These are phyloP conservation scores for Colletotrichum sp. DNA, from an alignment of 2,329 filamentous ascomycete species.

Conservation along the genomic window DNA sequence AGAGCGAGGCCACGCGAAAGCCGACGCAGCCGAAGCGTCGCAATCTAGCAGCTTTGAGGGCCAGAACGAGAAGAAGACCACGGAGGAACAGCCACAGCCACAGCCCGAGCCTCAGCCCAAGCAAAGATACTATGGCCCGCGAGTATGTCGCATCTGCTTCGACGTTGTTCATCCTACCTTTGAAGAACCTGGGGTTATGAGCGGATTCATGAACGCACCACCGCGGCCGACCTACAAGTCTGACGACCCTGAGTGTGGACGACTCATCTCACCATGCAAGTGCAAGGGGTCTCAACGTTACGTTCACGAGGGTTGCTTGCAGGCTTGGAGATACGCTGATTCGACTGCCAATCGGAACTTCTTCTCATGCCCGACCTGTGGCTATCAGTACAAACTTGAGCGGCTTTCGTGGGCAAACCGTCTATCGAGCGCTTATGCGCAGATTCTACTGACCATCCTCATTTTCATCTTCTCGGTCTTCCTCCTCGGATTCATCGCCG, in stretches of 20 bases:
- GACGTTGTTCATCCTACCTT: slow-evolving; percentile 66
- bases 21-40: not conserved
- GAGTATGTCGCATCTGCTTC: slow-evolving; percentile 89
- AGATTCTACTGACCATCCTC: slow-evolving; percentile 72
- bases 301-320: slow-evolving; percentile 90
- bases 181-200: slow-evolving; percentile 25
- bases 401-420: slow-evolving; percentile 77
- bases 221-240: slow-evolving; percentile 67
- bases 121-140: slow-evolving; percentile 65
- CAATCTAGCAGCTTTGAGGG: not conserved
- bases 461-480: slow-evolving; percentile 80
- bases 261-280: slow-evolving; percentile 86
- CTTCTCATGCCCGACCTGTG: slow-evolving; percentile 88
- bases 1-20: not conserved
- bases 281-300: slow-evolving; percentile 95
- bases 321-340: slow-evolving; percentile 80
- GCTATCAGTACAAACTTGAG: slow-evolving; percentile 80
- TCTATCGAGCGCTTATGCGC: slow-evolving; percentile 69
- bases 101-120: slow-evolving; percentile 13
- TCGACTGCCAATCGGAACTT: slow-evolving; percentile 71
- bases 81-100: not conserved
- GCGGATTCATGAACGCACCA: slow-evolving; percentile 16
- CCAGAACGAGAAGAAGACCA: not conserved
- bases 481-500: slow-evolving; percentile 86
- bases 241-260: slow-evolving; percentile 74